phyloP scores from a whole-genome alignment of 306 rosid species.

The Trifolium repens region DNA sequence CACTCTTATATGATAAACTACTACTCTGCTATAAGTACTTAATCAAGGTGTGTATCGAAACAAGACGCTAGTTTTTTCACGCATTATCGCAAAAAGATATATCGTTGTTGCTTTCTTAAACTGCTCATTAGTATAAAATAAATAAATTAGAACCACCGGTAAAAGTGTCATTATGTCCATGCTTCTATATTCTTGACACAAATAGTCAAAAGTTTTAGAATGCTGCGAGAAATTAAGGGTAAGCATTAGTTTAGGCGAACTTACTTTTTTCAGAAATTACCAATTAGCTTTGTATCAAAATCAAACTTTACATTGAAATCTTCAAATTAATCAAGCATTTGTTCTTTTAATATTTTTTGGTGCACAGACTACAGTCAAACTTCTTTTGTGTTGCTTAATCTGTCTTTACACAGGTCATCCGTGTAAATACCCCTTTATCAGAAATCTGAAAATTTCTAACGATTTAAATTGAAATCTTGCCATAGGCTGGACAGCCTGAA shows the following conservation, averaged over 20 bases:
- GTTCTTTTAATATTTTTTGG: not conserved
- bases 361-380: not conserved
- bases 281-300: slow-evolving; percentile 1
- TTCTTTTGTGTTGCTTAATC: not conserved
- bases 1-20: not conserved
- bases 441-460: slow-evolving; percentile 15
- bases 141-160: not conserved
- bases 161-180: not conserved
- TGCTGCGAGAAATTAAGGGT: slow-evolving; percentile 7
- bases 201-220: not conserved
- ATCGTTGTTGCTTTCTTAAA: slow-evolving; percentile 23
- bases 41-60: not conserved
- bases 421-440: not conserved
- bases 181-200: not conserved
- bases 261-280: not conserved
- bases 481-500: slow-evolving; percentile 91
- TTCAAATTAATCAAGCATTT: slow-evolving; percentile 14
- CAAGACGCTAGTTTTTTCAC: not conserved
- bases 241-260: slow-evolving; percentile 20
- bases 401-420: slow-evolving; percentile 2
- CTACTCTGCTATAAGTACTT: not conserved
- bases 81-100: not conserved
- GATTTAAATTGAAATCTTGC: slow-evolving; percentile 32
- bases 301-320: slow-evolving; percentile 8
- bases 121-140: slow-evolving; percentile 8